Evolutionary conservation across 306 rosid genomes (phyloP).

Genomic region (Cyamopsis tetragonoloba): DNA sequence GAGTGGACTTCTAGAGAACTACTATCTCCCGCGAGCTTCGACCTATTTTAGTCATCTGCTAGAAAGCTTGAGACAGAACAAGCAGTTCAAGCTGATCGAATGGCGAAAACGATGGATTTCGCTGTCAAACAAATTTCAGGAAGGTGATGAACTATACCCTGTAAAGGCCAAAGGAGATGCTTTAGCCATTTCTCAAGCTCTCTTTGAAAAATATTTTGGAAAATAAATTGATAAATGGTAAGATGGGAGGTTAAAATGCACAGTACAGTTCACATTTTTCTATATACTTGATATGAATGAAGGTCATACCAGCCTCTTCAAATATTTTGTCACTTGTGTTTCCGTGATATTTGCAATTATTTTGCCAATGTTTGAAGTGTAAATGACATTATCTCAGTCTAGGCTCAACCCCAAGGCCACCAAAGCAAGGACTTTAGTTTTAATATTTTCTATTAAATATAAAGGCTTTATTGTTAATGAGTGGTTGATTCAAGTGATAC

Average conservation of each 20-base stretch:
- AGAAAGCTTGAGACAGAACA: slow-evolving; percentile 56
- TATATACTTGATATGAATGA: not conserved
- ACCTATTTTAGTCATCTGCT: slow-evolving; percentile 55
- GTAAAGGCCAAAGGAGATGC: slow-evolving; percentile 70
- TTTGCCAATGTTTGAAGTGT: not conserved
- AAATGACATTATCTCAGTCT: slow-evolving; percentile 8
- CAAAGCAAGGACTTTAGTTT: too few relatives aligned
- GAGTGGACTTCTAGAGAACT: slow-evolving; percentile 71
- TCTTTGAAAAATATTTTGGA: slow-evolving; percentile 55
- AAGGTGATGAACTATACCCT: slow-evolving; percentile 62
- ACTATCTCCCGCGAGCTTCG: slow-evolving; percentile 89
- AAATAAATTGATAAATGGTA: slow-evolving; percentile 11
- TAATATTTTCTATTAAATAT: too few relatives aligned
- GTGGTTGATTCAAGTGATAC: too few relatives aligned
- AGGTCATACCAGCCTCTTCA: not conserved
- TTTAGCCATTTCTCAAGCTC: slow-evolving; percentile 54
- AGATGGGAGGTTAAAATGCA: not conserved
- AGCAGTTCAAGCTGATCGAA: slow-evolving; percentile 53
- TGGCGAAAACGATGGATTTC: slow-evolving; percentile 88
- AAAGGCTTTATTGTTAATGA: too few relatives aligned
- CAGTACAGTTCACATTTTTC: not conserved
- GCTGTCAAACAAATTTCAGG: slow-evolving; percentile 83
- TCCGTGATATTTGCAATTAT: not conserved
- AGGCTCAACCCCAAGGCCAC: too few relatives aligned
- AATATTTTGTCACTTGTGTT: slow-evolving; percentile 2